phyloP scores from a whole-genome alignment of 257 asterid genomes.

The Solanum pimpinellifolium region DNA sequence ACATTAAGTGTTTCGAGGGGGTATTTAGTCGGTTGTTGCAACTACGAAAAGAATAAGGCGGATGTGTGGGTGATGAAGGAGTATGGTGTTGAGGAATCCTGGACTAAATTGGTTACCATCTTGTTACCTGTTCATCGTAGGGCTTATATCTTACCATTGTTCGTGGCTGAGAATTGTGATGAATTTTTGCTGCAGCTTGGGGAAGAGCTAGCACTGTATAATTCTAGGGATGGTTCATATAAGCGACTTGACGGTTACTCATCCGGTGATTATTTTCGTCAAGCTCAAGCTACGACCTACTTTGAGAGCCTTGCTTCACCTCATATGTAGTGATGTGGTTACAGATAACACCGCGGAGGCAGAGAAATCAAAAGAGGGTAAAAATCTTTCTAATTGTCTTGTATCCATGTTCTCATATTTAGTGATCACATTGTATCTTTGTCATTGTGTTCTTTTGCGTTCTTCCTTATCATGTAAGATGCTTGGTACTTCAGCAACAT shows the following conservation, averaged over 20 bases:
- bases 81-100: conserved; percentile 20
- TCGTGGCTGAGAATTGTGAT: conserved; percentile 10
- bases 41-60: not conserved
- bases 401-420: not conserved
- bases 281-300: conserved; percentile 1
- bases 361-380: not conserved
- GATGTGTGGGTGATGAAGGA: conserved; percentile 31
- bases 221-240: not conserved
- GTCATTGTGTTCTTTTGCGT: not conserved
- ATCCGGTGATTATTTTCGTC: not conserved
- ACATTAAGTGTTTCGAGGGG: conserved; percentile 5
- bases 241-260: not conserved
- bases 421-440: not conserved
- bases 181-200: conserved; percentile 3
- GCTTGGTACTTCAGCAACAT: not conserved
- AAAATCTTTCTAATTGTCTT: not conserved
- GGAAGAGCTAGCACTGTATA: not conserved
- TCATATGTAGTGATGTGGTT: not conserved
- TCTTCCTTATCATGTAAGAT: not conserved
- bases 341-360: not conserved
- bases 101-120: conserved; percentile 13
- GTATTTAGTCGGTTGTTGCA: conserved; percentile 1
- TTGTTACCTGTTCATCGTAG: not conserved
- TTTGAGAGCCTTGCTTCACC: conserved; percentile 17
- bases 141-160: not conserved